Percentiles rank a stretch among this genome's conserved stretches.
Evolutionary conservation across 768 basidiomycete genomes (phyloP).

Genomic region (Rhizopogon roseolus): DNA sequence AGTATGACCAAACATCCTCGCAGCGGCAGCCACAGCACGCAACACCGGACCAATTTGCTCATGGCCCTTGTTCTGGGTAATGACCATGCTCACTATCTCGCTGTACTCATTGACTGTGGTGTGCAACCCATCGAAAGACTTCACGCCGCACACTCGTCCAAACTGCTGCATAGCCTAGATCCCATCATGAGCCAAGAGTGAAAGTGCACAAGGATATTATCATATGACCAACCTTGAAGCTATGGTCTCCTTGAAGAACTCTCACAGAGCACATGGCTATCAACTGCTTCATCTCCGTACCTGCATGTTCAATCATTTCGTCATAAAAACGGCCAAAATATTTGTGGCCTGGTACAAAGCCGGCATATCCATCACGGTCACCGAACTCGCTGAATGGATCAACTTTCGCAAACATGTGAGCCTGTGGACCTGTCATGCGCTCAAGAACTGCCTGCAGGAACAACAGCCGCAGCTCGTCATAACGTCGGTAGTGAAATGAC

Average conservation of each 20-base stretch:
- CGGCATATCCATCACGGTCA: slow-evolving; percentile 12
- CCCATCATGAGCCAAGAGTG: too few species aligned
- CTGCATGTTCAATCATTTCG: slow-evolving; percentile 17
- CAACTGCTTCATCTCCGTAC: slow-evolving; percentile 16
- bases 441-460: background rate
- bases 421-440: background rate
- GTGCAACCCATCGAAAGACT: too few species aligned
- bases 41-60: too few species aligned
- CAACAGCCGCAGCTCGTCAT: slow-evolving; percentile 12
- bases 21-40: too few species aligned
- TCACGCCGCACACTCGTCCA: too few species aligned
- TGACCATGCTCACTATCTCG: too few species aligned
- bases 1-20: too few species aligned
- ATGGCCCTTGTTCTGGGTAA: too few species aligned
- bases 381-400: slow-evolving; percentile 1
- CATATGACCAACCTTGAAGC: slow-evolving; percentile 14
- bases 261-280: slow-evolving; percentile 16
- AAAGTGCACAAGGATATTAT: background rate
- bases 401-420: background rate
- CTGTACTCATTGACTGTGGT: too few species aligned
- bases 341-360: slow-evolving; percentile 16
- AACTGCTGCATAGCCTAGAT: too few species aligned
- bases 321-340: slow-evolving; percentile 22
- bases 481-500: slow-evolving; percentile 15
- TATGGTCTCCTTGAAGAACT: slow-evolving; percentile 21